phyloP scores from a whole-genome alignment of 495 filamentous ascomycete genomes.

The Talaromyces borbonicus region DNA sequence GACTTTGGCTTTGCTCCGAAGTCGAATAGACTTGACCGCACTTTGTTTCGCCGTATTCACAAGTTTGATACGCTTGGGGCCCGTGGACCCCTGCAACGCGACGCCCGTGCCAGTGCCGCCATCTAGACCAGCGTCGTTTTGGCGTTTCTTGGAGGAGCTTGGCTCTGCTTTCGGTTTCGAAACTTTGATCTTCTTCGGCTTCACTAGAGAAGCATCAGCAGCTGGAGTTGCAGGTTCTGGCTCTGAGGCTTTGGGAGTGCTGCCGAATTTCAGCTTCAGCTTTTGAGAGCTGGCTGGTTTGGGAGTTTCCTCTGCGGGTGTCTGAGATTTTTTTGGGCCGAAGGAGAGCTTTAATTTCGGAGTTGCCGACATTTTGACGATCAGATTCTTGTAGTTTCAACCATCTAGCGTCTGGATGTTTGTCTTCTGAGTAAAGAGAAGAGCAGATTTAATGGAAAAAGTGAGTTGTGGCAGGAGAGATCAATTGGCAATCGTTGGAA shows the following conservation, averaged over 20 bases:
- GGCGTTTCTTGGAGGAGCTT: conserved; percentile 30
- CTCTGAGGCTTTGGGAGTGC: conserved; percentile 25
- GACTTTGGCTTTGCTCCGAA: conserved; percentile 50
- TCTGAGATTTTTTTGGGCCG: conserved; percentile 28
- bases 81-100: conserved; percentile 11
- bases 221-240: conserved; percentile 19
- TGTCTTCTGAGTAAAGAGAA: too few relatives aligned
- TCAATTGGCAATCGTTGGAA: too few relatives aligned
- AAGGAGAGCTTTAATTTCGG: conserved; percentile 42
- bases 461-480: not conserved
- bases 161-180: conserved; percentile 5
- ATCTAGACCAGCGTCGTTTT: conserved; percentile 20
- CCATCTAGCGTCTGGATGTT: too few relatives aligned
- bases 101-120: conserved; percentile 16
- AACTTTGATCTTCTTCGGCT: conserved; percentile 35
- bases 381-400: conserved; percentile 19
- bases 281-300: conserved; percentile 21
- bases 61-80: conserved; percentile 32
- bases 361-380: conserved; percentile 18
- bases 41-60: conserved; percentile 35
- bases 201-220: conserved; percentile 12
- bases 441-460: too few relatives aligned
- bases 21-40: conserved; percentile 37
- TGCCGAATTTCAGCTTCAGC: conserved; percentile 43
- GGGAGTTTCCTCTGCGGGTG: conserved; percentile 15